A percentile compares a stretch with the other conserved stretches of the same genome.
Conservation (phyloP, 352 stramenopile genomes). For the Pythium coloratum region DNA sequence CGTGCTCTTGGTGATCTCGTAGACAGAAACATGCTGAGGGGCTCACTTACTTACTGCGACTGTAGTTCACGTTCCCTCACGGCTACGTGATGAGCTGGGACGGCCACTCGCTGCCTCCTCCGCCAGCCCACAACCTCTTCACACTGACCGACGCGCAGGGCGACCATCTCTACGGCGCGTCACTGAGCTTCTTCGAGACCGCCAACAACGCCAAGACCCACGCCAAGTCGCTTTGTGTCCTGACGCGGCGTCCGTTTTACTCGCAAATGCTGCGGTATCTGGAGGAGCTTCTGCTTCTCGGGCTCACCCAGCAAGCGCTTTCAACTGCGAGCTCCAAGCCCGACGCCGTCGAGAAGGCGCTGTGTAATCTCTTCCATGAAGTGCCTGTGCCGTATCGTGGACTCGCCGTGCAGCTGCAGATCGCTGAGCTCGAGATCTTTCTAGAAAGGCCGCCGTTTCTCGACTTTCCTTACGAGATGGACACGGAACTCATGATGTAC, state of each 20-base stretch:
- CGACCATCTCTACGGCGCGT: conserved; percentile 48
- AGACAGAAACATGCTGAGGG: background rate
- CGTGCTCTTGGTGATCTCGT: background rate
- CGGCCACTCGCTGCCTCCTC: conserved; percentile 31
- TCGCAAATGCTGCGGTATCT: conserved; percentile 47
- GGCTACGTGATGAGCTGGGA: conserved; percentile 38
- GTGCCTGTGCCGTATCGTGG: conserved; percentile 41
- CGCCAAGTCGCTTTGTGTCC: conserved; percentile 47
- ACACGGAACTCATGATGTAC: conserved; percentile 48
- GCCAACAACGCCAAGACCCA: conserved; percentile 6
- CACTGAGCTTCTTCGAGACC: conserved; percentile 51
- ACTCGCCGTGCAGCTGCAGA: conserved; percentile 37
- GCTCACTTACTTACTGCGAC: background rate
- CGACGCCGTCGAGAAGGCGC: conserved; percentile 33
- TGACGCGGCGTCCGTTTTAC: conserved; percentile 48
- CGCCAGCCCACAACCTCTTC: conserved; percentile 52
- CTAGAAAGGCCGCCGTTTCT: conserved; percentile 35
- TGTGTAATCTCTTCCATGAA: conserved; percentile 58
- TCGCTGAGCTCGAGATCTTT: conserved; percentile 35
- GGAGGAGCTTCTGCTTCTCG: conserved; percentile 53
- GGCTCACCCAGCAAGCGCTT: conserved; percentile 32
- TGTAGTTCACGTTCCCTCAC: conserved; percentile 54
- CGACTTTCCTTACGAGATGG: conserved; percentile 53
- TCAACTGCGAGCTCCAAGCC: too few relatives aligned
- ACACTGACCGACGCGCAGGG: conserved; percentile 44